Evolutionary conservation across 1,284 basidiomycete genomes (phyloP).

Genomic region (Bjerkandera adusta): DNA sequence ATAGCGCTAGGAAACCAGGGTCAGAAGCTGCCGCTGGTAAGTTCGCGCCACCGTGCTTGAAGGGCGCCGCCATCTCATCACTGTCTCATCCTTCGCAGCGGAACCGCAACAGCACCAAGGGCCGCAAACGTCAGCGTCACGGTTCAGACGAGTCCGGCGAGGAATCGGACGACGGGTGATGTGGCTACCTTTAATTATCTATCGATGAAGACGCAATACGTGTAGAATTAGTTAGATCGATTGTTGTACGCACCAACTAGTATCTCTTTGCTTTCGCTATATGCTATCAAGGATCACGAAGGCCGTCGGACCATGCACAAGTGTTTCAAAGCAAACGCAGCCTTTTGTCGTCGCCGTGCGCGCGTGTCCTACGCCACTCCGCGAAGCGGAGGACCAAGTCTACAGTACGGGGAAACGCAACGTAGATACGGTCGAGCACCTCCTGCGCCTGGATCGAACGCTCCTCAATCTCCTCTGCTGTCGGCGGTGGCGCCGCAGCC

Average conservation of each 20-base stretch:
- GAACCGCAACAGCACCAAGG: constrained; percentile 63
- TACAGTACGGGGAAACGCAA: constrained; percentile 39
- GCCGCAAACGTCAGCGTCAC: constrained; percentile 44
- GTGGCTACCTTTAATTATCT: neutral
- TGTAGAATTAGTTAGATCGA: constrained; percentile 6
- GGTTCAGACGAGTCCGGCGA: constrained; percentile 45
- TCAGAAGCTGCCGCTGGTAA: constrained; percentile 83
- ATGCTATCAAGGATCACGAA: too few species aligned
- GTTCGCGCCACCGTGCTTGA: constrained; percentile 28
- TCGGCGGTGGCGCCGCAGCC: constrained; percentile 19
- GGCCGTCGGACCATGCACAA: too few species aligned
- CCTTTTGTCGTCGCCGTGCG: neutral
- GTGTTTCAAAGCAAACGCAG: neutral
- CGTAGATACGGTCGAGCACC: constrained; percentile 43
- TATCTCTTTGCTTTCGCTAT: constrained; percentile 4
- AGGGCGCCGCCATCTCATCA: constrained; percentile 7
- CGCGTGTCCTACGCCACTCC: constrained; percentile 5
- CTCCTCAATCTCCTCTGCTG: constrained; percentile 25
- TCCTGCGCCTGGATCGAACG: constrained; percentile 33
- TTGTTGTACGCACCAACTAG: neutral
- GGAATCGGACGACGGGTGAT: constrained; percentile 49
- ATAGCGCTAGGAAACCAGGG: constrained; percentile 91
- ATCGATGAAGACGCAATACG: neutral
- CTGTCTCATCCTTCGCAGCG: constrained; percentile 42
- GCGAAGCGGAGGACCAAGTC: constrained; percentile 1